A percentile compares a stretch with the other conserved stretches of the same genome.
Evolutionary conservation across 768 basidiomycete species (phyloP).

Genomic region (Floccularia luteovirens): DNA sequence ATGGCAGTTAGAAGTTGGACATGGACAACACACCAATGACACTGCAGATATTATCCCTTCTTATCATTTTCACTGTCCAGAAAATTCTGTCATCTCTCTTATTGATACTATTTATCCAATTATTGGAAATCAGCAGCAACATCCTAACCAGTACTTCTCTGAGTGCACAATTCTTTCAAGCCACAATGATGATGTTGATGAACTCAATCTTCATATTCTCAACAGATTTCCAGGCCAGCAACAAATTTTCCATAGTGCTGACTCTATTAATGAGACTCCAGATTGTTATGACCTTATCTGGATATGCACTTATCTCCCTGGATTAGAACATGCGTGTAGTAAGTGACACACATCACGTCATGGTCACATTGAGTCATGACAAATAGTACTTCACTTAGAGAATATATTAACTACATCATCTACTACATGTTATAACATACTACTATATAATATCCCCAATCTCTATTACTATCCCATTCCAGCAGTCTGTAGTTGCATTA

Average conservation of each 20-base stretch:
- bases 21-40: slow-evolving; percentile 5
- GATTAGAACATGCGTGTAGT: no score
- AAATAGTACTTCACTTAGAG: no score
- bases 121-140: slow-evolving; percentile 1
- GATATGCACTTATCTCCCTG: no score
- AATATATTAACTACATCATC: no score
- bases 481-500: no score
- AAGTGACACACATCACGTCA: no score
- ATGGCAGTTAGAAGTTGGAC: slow-evolving; percentile 9
- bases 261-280: slow-evolving; percentile 15
- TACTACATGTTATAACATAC: no score
- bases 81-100: slow-evolving; percentile 6
- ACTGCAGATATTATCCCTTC: slow-evolving; percentile 6
- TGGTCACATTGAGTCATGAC: no score
- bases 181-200: slow-evolving; percentile 27
- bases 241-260: slow-evolving; percentile 17
- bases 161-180: slow-evolving; percentile 26
- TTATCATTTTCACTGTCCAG: slow-evolving; percentile 4
- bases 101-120: slow-evolving; percentile 12
- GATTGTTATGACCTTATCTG: no score
- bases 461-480: no score
- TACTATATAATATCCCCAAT: no score
- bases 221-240: slow-evolving; percentile 14
- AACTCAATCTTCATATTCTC: slow-evolving; percentile 21
- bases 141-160: slow-evolving; percentile 17